A percentile compares a stretch with the other conserved stretches of the same genome.
Evolutionary conservation across 768 basidiomycete genomes (phyloP).

Genomic region (Lactarius sp.): DNA sequence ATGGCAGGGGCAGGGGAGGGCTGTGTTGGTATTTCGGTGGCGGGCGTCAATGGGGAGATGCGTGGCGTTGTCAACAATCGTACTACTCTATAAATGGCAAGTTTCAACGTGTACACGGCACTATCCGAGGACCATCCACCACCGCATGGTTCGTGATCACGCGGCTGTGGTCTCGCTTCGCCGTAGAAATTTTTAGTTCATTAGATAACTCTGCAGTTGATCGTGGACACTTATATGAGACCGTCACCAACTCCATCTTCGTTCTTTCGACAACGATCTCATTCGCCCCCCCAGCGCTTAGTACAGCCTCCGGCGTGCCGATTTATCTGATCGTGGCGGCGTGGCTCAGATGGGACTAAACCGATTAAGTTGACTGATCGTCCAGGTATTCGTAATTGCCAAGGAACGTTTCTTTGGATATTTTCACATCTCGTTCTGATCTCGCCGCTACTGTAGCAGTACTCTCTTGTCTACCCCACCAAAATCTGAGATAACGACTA

Average conservation of each 20-base stretch:
- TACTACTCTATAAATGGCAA: not conserved
- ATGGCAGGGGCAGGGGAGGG: constrained; percentile 5
- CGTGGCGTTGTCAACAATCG: not conserved
- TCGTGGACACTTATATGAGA: too few relatives aligned
- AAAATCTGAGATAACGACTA: not conserved
- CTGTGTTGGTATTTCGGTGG: not conserved
- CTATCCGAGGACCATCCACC: not conserved
- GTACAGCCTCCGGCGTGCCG: too few relatives aligned
- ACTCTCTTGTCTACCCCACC: not conserved
- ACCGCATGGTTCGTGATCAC: not conserved
- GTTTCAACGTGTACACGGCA: not conserved
- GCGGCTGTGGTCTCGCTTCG: not conserved
- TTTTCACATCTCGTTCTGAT: not conserved
- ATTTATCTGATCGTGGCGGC: too few relatives aligned
- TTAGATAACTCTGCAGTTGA: too few relatives aligned
- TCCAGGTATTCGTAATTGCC: too few relatives aligned
- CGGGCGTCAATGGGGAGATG: not conserved
- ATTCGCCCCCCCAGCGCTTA: too few relatives aligned
- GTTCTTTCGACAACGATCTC: too few relatives aligned
- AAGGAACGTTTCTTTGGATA: too few relatives aligned
- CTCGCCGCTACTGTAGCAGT: not conserved
- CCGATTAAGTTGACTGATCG: too few relatives aligned
- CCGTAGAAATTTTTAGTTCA: too few relatives aligned
- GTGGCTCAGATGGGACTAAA: too few relatives aligned
- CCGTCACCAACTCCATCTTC: not conserved